Evolutionary conservation across 768 basidiomycete species (phyloP).

Genomic region (Serpula lacrymans): DNA sequence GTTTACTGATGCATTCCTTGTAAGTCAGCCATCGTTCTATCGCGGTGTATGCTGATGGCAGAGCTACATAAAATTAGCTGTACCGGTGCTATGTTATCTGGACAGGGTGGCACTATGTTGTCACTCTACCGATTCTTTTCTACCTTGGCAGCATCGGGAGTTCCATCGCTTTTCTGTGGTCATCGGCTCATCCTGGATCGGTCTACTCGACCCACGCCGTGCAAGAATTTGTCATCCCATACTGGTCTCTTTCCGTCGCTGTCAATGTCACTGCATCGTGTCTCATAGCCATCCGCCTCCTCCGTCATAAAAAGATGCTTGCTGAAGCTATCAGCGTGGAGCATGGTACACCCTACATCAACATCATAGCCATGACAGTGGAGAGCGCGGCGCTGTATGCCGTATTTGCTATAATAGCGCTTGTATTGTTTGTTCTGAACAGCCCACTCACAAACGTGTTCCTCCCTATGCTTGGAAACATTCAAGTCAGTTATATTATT

Average conservation of each 20-base stretch:
- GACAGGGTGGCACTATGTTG: conserved; percentile 2
- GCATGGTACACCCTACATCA: conserved; percentile 21
- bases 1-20: conserved; percentile 5
- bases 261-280: not conserved
- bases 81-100: conserved; percentile 12
- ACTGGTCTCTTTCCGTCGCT: not conserved
- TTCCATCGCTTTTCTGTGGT: not conserved
- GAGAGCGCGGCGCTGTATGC: conserved; percentile 28
- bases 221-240: not conserved
- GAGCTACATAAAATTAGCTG: too few species aligned
- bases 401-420: conserved; percentile 21
- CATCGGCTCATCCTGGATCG: not conserved
- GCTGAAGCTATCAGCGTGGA: conserved; percentile 15
- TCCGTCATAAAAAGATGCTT: conserved; percentile 15
- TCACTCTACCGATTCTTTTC: conserved; percentile 3
- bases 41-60: not conserved
- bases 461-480: conserved; percentile 31
- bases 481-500: conserved; percentile 26
- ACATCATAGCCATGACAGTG: conserved; percentile 20
- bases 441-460: conserved; percentile 28
- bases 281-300: conserved; percentile 2
- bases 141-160: conserved; percentile 3
- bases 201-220: not conserved
- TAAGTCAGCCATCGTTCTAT: not conserved
- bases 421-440: conserved; percentile 22